Base-by-base conservation (phyloP, 140 eudicot species). In the Erigeron philadelphicus region DNA sequence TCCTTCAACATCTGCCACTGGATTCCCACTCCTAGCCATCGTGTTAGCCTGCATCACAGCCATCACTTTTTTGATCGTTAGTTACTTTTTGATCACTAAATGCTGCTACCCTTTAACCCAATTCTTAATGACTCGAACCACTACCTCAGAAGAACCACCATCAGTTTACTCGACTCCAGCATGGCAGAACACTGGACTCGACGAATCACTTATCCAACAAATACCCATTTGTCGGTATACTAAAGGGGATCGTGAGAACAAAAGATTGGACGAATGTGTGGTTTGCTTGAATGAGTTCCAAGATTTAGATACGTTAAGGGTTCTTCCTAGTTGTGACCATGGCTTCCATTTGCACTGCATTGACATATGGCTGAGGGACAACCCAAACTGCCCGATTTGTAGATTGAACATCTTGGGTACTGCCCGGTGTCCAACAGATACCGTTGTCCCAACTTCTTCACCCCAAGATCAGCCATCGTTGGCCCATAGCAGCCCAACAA, bases 341-440 rank as follows among this genome's bases (percentile, higher is more conserved):
- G 95, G 80, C 5, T 92, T 92, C 76, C 98, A 92, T 57, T 78
- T 86, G 50, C 96, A 92, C 21, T 88, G 98, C 79, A 88, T 92
- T 47, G 98, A 92, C 53, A 68, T 86, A 25, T 92, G 96, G 98
- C 90, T 92, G 8, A 78, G 85, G 48, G 80, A 64, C 80, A 92
- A 86, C 66, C 77, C 95, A 7, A 92, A 85, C 76, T 88, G 98
- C 79, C 98, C 96, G 10, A 78, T 92, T 57, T 92, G 98, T 58
- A 71, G 96, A 52, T 71, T 94, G 44, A 75, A 76, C 76, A 88
- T 92, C 56, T 83, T 90, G 11, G 93, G 96, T 47, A 56, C 72
- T 4, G 66, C 81, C 48, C 71, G 76, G 61, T 57, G 67, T 72
- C 77, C 81, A 25, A 40, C 75, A 5, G 88, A 78, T 62, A 69